Percentiles rank a stretch among this genome's conserved stretches.
phyloP scores from a whole-genome alignment of 2,329 filamentous ascomycete species.

The Pleurostoma richardsiae region DNA sequence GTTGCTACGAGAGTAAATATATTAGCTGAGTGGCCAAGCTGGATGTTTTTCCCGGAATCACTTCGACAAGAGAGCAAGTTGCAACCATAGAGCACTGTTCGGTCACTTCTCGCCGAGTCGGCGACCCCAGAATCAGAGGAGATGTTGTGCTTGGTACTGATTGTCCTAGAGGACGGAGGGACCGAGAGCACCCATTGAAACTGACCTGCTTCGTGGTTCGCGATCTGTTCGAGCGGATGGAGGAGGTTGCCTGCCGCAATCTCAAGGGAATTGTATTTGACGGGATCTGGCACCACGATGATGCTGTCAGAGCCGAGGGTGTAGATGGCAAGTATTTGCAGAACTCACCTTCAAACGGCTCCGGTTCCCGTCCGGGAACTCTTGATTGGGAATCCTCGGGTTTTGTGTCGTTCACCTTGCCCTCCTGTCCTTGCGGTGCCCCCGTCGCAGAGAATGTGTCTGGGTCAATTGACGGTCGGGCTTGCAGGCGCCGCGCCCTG shows the following conservation, averaged over 20 bases:
- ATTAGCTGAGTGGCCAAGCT: slow-evolving; percentile 23
- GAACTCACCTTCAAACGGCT: too few relatives aligned
- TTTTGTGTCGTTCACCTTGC: too few relatives aligned
- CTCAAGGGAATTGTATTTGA: slow-evolving; percentile 16
- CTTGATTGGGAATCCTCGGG: too few relatives aligned
- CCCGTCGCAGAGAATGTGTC: too few relatives aligned
- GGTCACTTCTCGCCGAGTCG: neutral
- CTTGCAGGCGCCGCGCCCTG: too few relatives aligned
- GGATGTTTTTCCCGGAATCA: slow-evolving; percentile 13
- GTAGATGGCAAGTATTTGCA: too few relatives aligned
- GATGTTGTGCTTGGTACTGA: neutral
- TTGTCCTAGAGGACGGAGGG: slow-evolving; percentile 16
- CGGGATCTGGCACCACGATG: neutral
- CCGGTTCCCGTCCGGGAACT: too few relatives aligned
- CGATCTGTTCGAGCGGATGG: slow-evolving; percentile 25
- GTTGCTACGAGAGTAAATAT: slow-evolving; percentile 44
- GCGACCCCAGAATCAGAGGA: neutral
- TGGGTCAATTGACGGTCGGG: too few relatives aligned
- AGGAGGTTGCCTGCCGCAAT: slow-evolving; percentile 15
- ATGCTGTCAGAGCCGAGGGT: too few relatives aligned
- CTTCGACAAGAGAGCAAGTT: slow-evolving; percentile 40
- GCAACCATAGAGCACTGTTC: slow-evolving; percentile 15
- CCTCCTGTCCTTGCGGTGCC: too few relatives aligned
- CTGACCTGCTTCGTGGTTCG: slow-evolving; percentile 40
- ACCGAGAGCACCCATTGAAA: slow-evolving; percentile 45